Conservation (phyloP, 2,329 filamentous ascomycete species). For the Calcarisporium arbuscula region DNA sequence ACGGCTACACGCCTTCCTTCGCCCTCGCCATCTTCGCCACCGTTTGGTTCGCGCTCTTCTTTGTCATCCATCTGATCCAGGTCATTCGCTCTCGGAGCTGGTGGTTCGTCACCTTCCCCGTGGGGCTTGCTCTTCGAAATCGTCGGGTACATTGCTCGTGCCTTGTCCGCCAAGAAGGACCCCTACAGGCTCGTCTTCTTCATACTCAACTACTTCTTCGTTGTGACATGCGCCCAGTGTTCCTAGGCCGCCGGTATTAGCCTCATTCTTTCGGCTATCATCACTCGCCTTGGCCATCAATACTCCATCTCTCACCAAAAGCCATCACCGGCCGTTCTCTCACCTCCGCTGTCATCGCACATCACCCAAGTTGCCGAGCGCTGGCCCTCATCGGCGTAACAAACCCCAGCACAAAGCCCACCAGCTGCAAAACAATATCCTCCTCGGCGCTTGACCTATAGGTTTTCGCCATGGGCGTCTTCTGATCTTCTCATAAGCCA, state of each 20-base stretch:
- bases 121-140: slow-evolving; percentile 42
- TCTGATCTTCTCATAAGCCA: too few species aligned
- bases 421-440: slow-evolving; percentile 45
- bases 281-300: slow-evolving; percentile 34
- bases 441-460: slow-evolving; percentile 48
- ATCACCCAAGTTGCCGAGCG: slow-evolving; percentile 47
- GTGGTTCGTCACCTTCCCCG: slow-evolving; percentile 39
- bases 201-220: slow-evolving; percentile 55
- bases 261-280: slow-evolving; percentile 45
- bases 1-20: slow-evolving; percentile 43
- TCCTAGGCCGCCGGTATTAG: slow-evolving; percentile 51
- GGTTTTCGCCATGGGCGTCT: slow-evolving; percentile 43
- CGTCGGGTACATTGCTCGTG: slow-evolving; percentile 42
- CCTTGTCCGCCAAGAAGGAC: slow-evolving; percentile 40
- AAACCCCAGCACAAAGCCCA: slow-evolving; percentile 42
- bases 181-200: slow-evolving; percentile 51
- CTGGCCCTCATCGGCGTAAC: slow-evolving; percentile 46
- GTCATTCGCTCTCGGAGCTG: slow-evolving; percentile 31
- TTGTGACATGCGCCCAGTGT: slow-evolving; percentile 53
- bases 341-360: slow-evolving; percentile 42
- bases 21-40: slow-evolving; percentile 35
- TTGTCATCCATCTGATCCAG: slow-evolving; percentile 30
- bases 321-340: slow-evolving; percentile 49
- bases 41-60: slow-evolving; percentile 35
- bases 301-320: slow-evolving; percentile 40